A percentile compares a stretch with the other conserved stretches of the same genome.
phyloP scores from a whole-genome alignment of 139 green algal genomes.

The Micromonas commoda region DNA sequence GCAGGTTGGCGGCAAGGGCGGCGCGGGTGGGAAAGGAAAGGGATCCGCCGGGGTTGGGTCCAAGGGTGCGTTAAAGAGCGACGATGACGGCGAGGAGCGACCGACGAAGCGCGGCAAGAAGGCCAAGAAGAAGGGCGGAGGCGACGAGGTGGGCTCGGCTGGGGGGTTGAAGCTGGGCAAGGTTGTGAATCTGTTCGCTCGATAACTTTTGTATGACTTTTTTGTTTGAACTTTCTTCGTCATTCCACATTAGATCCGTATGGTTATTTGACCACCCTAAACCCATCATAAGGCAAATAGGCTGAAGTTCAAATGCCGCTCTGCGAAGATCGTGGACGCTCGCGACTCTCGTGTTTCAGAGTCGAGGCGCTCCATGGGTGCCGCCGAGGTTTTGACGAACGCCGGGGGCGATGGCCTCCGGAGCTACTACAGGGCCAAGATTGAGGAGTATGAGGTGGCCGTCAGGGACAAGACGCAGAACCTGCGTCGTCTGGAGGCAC shows the following conservation, averaged over 20 bases:
- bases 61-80: no score
- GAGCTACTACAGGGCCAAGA: slow-evolving; percentile 79
- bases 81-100: neutral
- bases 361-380: neutral
- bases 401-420: slow-evolving; percentile 28
- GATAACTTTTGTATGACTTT: no score
- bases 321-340: no score
- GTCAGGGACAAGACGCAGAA: slow-evolving; percentile 89
- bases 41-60: no score
- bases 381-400: neutral
- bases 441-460: slow-evolving; percentile 88
- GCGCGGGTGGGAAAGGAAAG: neutral
- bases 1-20: no score
- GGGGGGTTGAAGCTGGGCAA: neutral
- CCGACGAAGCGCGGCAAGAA: neutral
- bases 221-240: no score
- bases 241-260: no score
- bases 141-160: neutral
- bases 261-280: no score
- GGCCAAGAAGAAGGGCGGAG: neutral
- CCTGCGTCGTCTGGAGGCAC: slow-evolving; percentile 89
- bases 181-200: no score
- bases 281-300: no score
- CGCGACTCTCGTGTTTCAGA: no score
- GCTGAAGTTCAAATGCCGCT: no score